phyloP scores from a whole-genome alignment of 106 monocot genomes.

The Dendrobium catenatum region DNA sequence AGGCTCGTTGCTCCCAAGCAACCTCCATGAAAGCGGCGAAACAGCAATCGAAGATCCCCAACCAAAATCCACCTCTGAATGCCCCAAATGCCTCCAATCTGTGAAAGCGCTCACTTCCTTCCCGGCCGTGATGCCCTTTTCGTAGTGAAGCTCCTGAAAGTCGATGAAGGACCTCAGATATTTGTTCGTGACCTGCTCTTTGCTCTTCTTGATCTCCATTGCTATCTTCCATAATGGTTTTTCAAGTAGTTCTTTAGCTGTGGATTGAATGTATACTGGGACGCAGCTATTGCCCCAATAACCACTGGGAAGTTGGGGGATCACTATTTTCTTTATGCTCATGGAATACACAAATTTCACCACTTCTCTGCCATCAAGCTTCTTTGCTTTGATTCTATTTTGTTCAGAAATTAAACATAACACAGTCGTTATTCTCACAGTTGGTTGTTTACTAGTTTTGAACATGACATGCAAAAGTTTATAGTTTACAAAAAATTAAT shows the following conservation, averaged over 20 bases:
- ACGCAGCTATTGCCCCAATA: constrained; percentile 72
- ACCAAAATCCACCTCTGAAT: constrained; percentile 52
- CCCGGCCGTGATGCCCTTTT: constrained; percentile 41
- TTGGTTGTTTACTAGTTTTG: too few species aligned
- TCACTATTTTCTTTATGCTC: constrained; percentile 42
- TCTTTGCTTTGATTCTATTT: constrained; percentile 30
- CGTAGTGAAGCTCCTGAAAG: constrained; percentile 48
- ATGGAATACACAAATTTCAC: constrained; percentile 68
- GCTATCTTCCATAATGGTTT: constrained; percentile 30
- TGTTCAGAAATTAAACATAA: not conserved
- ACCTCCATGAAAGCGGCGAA: constrained; percentile 45
- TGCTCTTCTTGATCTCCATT: constrained; percentile 38
- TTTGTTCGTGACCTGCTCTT: constrained; percentile 29
- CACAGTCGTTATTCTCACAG: too few species aligned
- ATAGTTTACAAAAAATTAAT: too few species aligned
- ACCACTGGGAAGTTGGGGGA: constrained; percentile 27
- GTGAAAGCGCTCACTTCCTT: constrained; percentile 37
- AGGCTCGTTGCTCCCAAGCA: constrained; percentile 46
- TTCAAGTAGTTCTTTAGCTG: constrained; percentile 19
- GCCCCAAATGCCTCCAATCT: constrained; percentile 58
- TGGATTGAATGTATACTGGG: constrained; percentile 42
- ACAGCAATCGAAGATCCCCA: constrained; percentile 36
- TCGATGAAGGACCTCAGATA: constrained; percentile 62
- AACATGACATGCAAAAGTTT: too few species aligned
- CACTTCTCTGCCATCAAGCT: not conserved